Base-by-base conservation (phyloP, 345 rosid species). In the Populus simonii region DNA sequence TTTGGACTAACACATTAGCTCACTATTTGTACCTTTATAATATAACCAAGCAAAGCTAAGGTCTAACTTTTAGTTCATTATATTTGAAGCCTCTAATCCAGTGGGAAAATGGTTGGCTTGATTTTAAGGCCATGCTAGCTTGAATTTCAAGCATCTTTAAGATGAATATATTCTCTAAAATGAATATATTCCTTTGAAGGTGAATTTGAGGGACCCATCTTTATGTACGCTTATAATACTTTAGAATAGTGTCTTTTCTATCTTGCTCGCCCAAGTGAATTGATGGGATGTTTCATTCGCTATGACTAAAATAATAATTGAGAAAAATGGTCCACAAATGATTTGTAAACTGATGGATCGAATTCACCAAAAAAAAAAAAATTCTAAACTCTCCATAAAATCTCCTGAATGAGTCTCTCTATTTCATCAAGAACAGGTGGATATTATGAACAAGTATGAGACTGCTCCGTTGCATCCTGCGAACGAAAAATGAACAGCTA, bases 121-220 rank as follows among this genome's bases (percentile, higher is more conserved):
- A 80, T 71, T 65, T 83, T 83, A 78, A 86, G 89, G 90, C 81
- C 83, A 87, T 76, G 89, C 86, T 91, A 83, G 97, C 98, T 94
- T 93, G 90, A 90, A 76, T 81, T 88, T 88, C 90, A 93, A 92
- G 94, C 94, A 89, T 92, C 98, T 90, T 90, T 74, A 45, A 36
- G 69, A 81, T 82, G 89, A 89, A 89, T 88, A 89, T 90, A 89
- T 94, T 86, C 93, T 80, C 74, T 66, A 36, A 81, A 85, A 86
- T 88, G 94, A 94, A 93, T 87, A 93, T 93, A 89, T 93, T 93
- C 97, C 83, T 81, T 75, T 80, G 78, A 79, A 82, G 76, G 68
- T 77, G 78, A 83, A 83, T 57, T 70, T 45, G 83, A 9, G 84
- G 89, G 86, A 12, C 86, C 89, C 79, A 6, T 75, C 75, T 83